A percentile compares a stretch with the other conserved stretches of the same genome.
phyloP scores from a whole-genome alignment of 805 yeast species.

The Blastobotrys muscicola region DNA sequence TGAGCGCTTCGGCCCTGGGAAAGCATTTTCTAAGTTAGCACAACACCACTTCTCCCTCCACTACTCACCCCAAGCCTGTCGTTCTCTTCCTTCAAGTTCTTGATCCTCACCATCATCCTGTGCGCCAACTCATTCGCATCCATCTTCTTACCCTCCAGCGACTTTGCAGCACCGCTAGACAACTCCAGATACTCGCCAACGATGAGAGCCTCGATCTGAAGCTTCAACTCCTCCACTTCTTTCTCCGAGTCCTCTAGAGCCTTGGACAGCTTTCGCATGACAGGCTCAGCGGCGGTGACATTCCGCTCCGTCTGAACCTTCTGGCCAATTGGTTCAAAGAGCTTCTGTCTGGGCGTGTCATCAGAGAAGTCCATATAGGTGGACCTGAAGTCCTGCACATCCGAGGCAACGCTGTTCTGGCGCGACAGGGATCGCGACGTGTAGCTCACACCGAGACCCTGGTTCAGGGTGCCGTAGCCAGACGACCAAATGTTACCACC shows the following conservation, averaged over 20 bases:
- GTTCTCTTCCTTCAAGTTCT: slow-evolving; percentile 56
- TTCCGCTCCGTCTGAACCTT: no score
- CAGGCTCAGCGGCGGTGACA: slow-evolving; percentile 28
- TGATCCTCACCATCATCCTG: slow-evolving; percentile 53
- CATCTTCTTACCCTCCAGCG: slow-evolving; percentile 25
- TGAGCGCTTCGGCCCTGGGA: slow-evolving; percentile 72
- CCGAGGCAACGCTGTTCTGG: no score
- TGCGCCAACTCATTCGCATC: slow-evolving; percentile 72
- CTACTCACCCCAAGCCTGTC: slow-evolving; percentile 39
- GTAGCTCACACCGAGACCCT: no score
- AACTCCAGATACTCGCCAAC: slow-evolving; percentile 32
- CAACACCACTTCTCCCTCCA: not conserved
- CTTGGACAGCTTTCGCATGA: slow-evolving; percentile 41
- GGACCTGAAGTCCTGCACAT: no score
- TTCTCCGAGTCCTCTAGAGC: slow-evolving; percentile 37
- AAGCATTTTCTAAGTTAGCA: slow-evolving; percentile 38
- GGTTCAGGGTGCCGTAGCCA: not conserved
- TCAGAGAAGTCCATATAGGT: no score
- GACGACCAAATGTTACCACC: slow-evolving; percentile 2
- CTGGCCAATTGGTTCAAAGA: no score
- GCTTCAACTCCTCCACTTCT: slow-evolving; percentile 54
- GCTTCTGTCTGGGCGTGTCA: no score
- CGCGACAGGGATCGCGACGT: no score
- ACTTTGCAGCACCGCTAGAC: not conserved
- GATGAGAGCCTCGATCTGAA: slow-evolving; percentile 51